Percentiles rank a stretch among this genome's conserved stretches.
Conservation (phyloP, 768 basidiomycete genomes). For the Suillus subalutaceus region DNA sequence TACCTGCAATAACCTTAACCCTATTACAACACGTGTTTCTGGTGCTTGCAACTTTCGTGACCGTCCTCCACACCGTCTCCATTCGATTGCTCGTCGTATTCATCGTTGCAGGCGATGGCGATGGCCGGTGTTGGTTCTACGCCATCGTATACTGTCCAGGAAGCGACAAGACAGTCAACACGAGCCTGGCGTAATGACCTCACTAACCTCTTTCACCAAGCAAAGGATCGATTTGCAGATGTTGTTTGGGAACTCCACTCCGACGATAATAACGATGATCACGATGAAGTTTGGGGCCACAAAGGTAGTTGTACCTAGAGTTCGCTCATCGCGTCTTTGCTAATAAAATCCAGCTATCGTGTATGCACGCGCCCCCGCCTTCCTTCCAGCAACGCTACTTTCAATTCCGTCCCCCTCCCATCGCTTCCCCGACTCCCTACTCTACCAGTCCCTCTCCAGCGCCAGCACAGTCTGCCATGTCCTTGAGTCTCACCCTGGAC, state of each 20-base stretch:
- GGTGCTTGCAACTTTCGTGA: constrained; percentile 7
- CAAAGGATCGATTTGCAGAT: constrained; percentile 95
- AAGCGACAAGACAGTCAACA: constrained; percentile 71
- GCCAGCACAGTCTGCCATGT: constrained; percentile 63
- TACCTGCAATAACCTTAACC: constrained; percentile 10
- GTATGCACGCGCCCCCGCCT: constrained; percentile 89
- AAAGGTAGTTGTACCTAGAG: constrained; percentile 64
- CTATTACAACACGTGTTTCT: constrained; percentile 13
- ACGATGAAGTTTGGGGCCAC: constrained; percentile 84
- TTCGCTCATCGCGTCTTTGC: constrained; percentile 8
- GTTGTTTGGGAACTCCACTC: constrained; percentile 88
- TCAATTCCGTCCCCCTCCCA: constrained; percentile 64
- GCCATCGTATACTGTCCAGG: constrained; percentile 55
- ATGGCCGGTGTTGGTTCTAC: constrained; percentile 17
- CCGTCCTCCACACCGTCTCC: background rate
- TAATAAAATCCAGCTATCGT: constrained; percentile 67
- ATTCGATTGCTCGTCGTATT: background rate
- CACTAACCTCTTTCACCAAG: constrained; percentile 70
- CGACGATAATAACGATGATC: constrained; percentile 50
- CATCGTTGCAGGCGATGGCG: constrained; percentile 10
- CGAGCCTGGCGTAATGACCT: constrained; percentile 82
- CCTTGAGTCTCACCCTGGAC: constrained; percentile 53
- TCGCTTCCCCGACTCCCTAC: constrained; percentile 52
- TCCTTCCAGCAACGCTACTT: constrained; percentile 92
- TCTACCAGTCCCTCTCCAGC: constrained; percentile 51